These are phyloP conservation scores for Cyberlindnera americana DNA, from an alignment of 805 yeast species.

Conservation along the genomic window DNA sequence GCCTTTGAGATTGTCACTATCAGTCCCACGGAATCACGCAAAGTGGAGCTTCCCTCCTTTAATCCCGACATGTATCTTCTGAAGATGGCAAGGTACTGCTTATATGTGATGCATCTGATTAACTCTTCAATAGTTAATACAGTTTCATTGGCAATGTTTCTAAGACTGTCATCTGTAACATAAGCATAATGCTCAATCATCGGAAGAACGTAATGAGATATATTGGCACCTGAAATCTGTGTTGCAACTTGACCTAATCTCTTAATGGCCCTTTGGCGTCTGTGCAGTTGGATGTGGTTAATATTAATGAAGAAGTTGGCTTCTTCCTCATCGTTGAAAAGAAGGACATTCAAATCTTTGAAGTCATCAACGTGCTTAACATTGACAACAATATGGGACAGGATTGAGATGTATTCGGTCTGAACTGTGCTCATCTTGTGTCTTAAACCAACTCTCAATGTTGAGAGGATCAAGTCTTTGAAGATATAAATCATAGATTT, in stretches of 20 bases:
- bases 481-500: constrained; percentile 38
- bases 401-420: constrained; percentile 62
- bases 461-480: constrained; percentile 57
- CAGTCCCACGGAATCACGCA: constrained; percentile 57
- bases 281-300: constrained; percentile 76
- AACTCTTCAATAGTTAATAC: constrained; percentile 58
- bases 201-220: constrained; percentile 81
- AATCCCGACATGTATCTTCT: constrained; percentile 59
- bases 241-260: constrained; percentile 50
- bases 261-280: constrained; percentile 81
- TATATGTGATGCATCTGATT: constrained; percentile 62
- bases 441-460: constrained; percentile 64
- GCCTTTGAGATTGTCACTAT: constrained; percentile 56
- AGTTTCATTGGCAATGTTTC: constrained; percentile 65
- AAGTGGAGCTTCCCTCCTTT: constrained; percentile 42
- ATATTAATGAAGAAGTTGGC: constrained; percentile 76
- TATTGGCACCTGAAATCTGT: constrained; percentile 48
- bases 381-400: constrained; percentile 57
- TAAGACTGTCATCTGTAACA: constrained; percentile 52
- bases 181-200: constrained; percentile 77
- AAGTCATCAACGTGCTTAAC: constrained; percentile 46
- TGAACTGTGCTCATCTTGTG: constrained; percentile 57
- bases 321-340: constrained; percentile 71
- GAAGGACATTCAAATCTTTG: constrained; percentile 61
- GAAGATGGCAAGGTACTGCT: constrained; percentile 73